phyloP scores from a whole-genome alignment of 176 grass and related monocot species.

The bread wheat (Triticum aestivum) region IWGSC_CS_RefSeq_v2.1 NC_057800.1:711662189-711662688 shows the following conservation, averaged over 20 bases:
- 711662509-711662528: neutral
- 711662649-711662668: neutral
- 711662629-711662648: neutral
- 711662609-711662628: neutral
- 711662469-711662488: neutral
- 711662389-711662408: neutral
- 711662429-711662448: neutral
- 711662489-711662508: neutral
- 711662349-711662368: neutral
- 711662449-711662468: neutral
- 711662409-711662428: neutral
- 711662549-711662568: neutral
- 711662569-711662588: neutral
- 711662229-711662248: neutral
- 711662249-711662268: neutral
- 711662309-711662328: constrained; percentile 1
- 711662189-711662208: neutral
- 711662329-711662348: neutral
- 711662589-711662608: neutral
- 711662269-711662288: neutral
- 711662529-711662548: neutral
- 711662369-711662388: neutral
- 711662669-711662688: neutral
- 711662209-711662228: neutral
- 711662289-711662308: neutral